Conservation (phyloP, 2,329 filamentous ascomycete genomes). For the Microcyclospora tardicrescens region DNA sequence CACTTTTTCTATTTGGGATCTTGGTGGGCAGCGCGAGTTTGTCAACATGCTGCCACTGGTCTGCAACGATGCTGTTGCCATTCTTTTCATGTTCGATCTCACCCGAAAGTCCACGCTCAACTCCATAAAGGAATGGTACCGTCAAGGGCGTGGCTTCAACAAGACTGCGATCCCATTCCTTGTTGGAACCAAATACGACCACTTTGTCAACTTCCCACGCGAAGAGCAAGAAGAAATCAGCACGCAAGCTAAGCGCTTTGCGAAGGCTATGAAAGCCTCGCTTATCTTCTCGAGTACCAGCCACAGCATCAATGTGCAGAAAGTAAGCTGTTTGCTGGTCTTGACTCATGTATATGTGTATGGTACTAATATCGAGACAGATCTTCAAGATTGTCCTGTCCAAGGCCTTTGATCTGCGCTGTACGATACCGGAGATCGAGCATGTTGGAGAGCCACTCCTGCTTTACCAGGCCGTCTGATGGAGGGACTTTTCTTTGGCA, state of each 20-base stretch:
- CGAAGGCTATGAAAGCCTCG: conserved; percentile 94
- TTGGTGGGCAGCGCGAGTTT: conserved; percentile 95
- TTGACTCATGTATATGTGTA: too few species aligned
- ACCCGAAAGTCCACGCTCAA: conserved; percentile 97
- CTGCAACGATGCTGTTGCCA: conserved; percentile 96
- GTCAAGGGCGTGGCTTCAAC: conserved; percentile 95
- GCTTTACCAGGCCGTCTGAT: conserved; percentile 52
- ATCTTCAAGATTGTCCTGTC: conserved; percentile 99
- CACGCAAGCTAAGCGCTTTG: conserved; percentile 90
- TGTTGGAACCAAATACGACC: conserved; percentile 96
- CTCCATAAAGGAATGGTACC: conserved; percentile 99
- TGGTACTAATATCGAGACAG: conserved; percentile 34
- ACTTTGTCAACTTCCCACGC: conserved; percentile 95
- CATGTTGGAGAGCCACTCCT: conserved; percentile 92
- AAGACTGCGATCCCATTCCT: conserved; percentile 99
- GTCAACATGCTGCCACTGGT: conserved; percentile 99
- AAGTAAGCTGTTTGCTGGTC: conserved; percentile 44
- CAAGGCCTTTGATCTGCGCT: conserved; percentile 97
- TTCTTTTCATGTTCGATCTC: conserved; percentile 98
- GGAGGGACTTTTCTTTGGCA: too few species aligned
- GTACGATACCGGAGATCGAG: conserved; percentile 97
- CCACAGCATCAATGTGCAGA: conserved; percentile 99
- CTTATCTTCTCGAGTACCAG: conserved; percentile 98
- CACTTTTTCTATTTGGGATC: conserved; percentile 98
- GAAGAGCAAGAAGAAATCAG: conserved; percentile 99